Base-by-base conservation (phyloP, 352 stramenopile species). In the Thraustochytrium striatum region DNA sequence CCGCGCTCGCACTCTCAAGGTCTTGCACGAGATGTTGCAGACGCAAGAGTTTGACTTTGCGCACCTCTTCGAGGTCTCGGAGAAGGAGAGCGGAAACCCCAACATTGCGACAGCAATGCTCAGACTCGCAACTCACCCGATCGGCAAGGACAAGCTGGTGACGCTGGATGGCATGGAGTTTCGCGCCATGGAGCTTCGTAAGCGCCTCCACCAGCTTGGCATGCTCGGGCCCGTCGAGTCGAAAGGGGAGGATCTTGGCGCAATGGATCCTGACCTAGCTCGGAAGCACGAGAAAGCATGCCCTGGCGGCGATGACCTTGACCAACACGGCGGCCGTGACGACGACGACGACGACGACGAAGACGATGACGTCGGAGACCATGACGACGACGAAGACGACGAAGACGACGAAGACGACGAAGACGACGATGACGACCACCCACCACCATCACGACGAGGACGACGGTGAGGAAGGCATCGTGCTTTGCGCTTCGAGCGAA, bases 201-300 rank as follows among this genome's bases (percentile, higher is more conserved):
- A 88, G 30, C 85, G 89, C 44, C 28, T 91, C 0, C 88, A 89
- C 41, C 44, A 81, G 28, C 79, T 87, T 21, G 57, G 88, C 32
- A 44, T 88, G 8, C 83, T 85, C 11, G 62, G 87, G 38, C 79
- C 75, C 11, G 81, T 87, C 5, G 84, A 85, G 55, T 83, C 61
- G 2, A 59, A 84, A 9, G 28, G 47, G 3, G 84, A 88, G 36
- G 16, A 33, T 58, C 33, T 72, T 21, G 69, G 35, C 47, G 47
- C 47, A 55, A 55, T 55, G 25, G 47, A 55, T 55, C 16, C 47
- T n/a, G n/a, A n/a, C n/a, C n/a, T n/a, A n/a, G n/a, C n/a, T n/a
- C n/a, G n/a, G n/a, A n/a, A n/a, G n/a, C n/a, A n/a, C n/a, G n/a
- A n/a, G n/a, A n/a, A n/a, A n/a, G n/a, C n/a, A n/a, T n/a, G n/a